Base-by-base conservation (phyloP, 257 asterid genomes). In the Scutellaria barbata region DNA sequence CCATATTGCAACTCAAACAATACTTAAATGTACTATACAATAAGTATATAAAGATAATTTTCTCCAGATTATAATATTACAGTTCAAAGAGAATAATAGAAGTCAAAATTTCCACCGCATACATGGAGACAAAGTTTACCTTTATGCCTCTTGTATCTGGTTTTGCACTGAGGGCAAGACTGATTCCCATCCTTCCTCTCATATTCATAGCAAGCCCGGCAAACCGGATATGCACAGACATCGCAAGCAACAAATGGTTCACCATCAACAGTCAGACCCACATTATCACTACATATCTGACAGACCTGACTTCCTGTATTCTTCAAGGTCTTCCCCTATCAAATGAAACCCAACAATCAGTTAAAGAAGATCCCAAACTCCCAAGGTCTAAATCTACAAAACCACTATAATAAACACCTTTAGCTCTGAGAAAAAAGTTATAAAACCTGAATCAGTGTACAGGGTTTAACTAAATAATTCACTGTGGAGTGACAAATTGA, bases 121-220 rank as follows among this genome's bases (percentile, higher is more conserved):
- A 4, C 16, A 57, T 6, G 61, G 5, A 46, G 37, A 50, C 51
- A 6, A 33, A 78, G 47, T 40, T 43, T 70, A 92, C 98, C 98
- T 87, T 82, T 87, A 77, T 86, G 98, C 61, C 90, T 82, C 85
- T 85, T 87, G 82, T 92, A 87, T 85, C 93, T 83, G 76, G 95
- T 89, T 79, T 92, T 89, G 93, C 98, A 92, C 82, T 89, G 96
- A 20, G 95, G 98, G 73, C 98, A 92, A 76, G 93, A 89, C 69
- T 89, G 92, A 74, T 87, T 89, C 57, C 98, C 98, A 37, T 92
- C 95, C 84, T 89, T 92, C 73, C 95, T 87, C 85, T 92, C 98
- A 35, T 87, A 92, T 52, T 92, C 98, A 74, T 92, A 92, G 77
- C 98, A 92, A 9, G 98, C 88, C 77, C 96, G 80, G 81, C 98